Percentiles rank a stretch among this genome's conserved stretches.
phyloP scores from a whole-genome alignment of 768 basidiomycete genomes.

The Mycena metata region DNA sequence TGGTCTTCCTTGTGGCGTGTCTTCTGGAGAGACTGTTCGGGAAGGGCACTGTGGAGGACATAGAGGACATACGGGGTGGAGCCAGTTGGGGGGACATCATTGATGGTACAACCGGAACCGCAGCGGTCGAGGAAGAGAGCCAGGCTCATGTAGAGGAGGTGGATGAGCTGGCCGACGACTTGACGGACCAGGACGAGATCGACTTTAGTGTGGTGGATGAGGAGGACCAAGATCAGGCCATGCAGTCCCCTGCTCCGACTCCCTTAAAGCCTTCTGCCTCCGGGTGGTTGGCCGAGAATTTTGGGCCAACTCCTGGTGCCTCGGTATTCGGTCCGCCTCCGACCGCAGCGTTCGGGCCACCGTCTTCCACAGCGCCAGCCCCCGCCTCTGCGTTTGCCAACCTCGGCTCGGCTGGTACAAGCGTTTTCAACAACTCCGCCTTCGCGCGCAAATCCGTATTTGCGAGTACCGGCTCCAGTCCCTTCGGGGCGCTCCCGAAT shows the following conservation, averaged over 20 bases:
- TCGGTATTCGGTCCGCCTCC: conserved; percentile 39
- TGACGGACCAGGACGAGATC: conserved; percentile 30
- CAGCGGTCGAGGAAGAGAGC: conserved; percentile 37
- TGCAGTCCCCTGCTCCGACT: conserved; percentile 29
- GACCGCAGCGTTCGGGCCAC: conserved; percentile 33
- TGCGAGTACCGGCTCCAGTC: conserved; percentile 26
- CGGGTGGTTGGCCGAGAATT: conserved; percentile 22
- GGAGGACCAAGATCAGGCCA: conserved; percentile 18
- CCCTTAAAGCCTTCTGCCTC: conserved; percentile 24
- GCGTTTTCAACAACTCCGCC: conserved; percentile 53
- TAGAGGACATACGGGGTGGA: conserved; percentile 73
- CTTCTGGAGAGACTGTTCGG: conserved; percentile 90
- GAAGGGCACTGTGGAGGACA: conserved; percentile 81
- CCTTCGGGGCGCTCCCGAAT: conserved; percentile 15
- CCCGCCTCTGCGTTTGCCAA: conserved; percentile 55
- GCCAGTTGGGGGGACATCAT: conserved; percentile 75
- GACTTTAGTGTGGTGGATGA: conserved; percentile 18
- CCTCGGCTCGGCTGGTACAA: conserved; percentile 52
- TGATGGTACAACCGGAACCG: conserved; percentile 64
- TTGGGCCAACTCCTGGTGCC: conserved; percentile 26
- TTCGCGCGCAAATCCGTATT: conserved; percentile 50
- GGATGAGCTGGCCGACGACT: conserved; percentile 37
- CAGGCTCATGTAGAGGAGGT: conserved; percentile 46
- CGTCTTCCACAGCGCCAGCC: conserved; percentile 37
- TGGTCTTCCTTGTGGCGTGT: conserved; percentile 92